phyloP scores from a whole-genome alignment of 2,329 filamentous ascomycete genomes.

The Aureobasidium sp. region DNA sequence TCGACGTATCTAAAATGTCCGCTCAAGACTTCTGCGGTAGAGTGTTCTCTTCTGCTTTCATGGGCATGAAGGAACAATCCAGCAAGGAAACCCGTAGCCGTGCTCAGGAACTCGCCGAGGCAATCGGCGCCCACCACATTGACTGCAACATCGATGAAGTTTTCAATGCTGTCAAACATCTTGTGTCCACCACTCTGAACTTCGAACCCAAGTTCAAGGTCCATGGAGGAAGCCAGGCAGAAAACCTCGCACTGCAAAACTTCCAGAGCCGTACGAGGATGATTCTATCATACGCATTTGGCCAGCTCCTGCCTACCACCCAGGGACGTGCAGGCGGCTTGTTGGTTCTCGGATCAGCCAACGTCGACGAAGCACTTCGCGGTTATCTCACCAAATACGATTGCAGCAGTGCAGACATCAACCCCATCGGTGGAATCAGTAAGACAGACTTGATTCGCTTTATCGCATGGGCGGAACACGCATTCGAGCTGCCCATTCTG shows the following conservation, averaged over 20 bases:
- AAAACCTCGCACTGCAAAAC: constrained; percentile 60
- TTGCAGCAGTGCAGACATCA: constrained; percentile 45
- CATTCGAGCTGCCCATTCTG: constrained; percentile 56
- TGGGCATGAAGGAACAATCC: constrained; percentile 60
- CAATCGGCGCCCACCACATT: constrained; percentile 63
- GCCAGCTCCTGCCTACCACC: constrained; percentile 52
- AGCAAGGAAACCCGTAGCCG: constrained; percentile 58
- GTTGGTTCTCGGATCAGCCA: constrained; percentile 58
- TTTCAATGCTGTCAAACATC: constrained; percentile 49
- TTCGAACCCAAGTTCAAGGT: constrained; percentile 56
- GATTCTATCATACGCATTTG: constrained; percentile 57
- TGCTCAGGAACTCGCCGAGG: constrained; percentile 50
- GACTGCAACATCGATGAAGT: constrained; percentile 66
- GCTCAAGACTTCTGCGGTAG: constrained; percentile 51
- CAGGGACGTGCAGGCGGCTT: constrained; percentile 50
- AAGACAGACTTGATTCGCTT: constrained; percentile 66
- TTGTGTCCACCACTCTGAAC: constrained; percentile 49
- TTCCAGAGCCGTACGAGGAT: constrained; percentile 59
- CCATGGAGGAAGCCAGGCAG: constrained; percentile 49
- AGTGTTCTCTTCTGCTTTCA: constrained; percentile 57
- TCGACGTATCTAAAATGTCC: constrained; percentile 41
- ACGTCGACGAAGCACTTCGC: constrained; percentile 52
- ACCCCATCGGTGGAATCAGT: constrained; percentile 54
- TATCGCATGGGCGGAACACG: constrained; percentile 52
- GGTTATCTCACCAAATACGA: constrained; percentile 67